phyloP scores from a whole-genome alignment of 176 grass and related monocot genomes.

The Carex myosuroides region DNA sequence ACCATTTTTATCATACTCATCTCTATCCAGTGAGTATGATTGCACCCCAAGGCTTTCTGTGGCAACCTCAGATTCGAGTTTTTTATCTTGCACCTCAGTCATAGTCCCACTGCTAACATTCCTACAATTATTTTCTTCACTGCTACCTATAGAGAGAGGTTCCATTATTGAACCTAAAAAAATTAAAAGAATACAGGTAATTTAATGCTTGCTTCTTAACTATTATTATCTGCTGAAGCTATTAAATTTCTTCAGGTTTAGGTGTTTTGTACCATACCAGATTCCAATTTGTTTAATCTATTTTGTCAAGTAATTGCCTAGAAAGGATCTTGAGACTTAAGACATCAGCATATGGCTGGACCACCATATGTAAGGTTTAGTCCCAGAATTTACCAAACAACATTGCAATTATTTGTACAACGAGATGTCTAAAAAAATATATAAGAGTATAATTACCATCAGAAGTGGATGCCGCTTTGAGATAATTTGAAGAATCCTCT shows the following conservation, averaged over 20 bases:
- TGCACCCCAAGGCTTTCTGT: neutral
- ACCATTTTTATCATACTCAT: neutral
- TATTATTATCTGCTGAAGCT: neutral
- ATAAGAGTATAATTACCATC: neutral
- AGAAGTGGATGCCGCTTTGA: neutral
- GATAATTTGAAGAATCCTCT: neutral
- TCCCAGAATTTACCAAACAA: neutral
- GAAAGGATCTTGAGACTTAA: neutral
- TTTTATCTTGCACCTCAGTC: neutral
- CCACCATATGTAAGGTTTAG: neutral
- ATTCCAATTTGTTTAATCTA: neutral
- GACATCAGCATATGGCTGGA: neutral
- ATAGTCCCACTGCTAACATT: neutral
- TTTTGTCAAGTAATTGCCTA: neutral
- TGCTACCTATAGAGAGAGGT: neutral
- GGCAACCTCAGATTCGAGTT: neutral
- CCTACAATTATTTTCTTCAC: neutral
- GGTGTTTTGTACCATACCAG: neutral
- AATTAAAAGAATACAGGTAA: neutral
- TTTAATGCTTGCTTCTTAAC: neutral
- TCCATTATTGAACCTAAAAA: neutral
- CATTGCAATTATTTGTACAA: neutral
- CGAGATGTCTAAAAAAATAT: neutral
- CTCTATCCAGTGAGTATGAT: neutral
- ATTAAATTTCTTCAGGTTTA: neutral